These are phyloP conservation scores for Parathielavia appendiculata DNA, from an alignment of 495 filamentous ascomycete genomes.

Conservation along the genomic window DNA sequence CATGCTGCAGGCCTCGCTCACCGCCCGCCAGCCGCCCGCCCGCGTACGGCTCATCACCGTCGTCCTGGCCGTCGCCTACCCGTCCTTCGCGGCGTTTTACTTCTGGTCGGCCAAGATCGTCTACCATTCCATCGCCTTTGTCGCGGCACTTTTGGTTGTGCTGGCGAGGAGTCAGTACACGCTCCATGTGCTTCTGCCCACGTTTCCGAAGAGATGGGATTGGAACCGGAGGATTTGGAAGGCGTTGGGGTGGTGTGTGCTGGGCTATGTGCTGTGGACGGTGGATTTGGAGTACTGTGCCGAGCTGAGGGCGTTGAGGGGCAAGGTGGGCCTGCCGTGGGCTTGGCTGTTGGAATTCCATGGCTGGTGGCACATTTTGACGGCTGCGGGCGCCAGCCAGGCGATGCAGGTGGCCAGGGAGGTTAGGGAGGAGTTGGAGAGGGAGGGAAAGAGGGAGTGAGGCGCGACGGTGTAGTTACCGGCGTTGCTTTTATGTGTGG, in stretches of 20 bases:
- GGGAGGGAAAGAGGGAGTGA: conserved; percentile 2
- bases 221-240: conserved; percentile 14
- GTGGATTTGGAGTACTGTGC: conserved; percentile 44
- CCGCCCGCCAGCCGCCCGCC: conserved; percentile 34
- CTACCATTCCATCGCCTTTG: conserved; percentile 26
- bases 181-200: conserved; percentile 16
- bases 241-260: conserved; percentile 24
- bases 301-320: conserved; percentile 33
- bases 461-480: too few species aligned
- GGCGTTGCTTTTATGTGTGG: too few species aligned
- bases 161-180: conserved; percentile 21
- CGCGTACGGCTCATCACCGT: conserved; percentile 30
- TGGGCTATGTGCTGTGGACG: conserved; percentile 47
- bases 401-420: conserved; percentile 28
- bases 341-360: conserved; percentile 53
- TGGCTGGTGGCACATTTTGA: conserved; percentile 58
- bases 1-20: conserved; percentile 48
- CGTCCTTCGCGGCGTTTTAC: conserved; percentile 34
- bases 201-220: conserved; percentile 13
- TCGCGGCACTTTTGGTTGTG: conserved; percentile 15
- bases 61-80: conserved; percentile 20
- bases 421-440: not conserved
- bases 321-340: conserved; percentile 45
- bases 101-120: conserved; percentile 34
- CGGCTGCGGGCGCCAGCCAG: conserved; percentile 41